A percentile compares a stretch with the other conserved stretches of the same genome.
Conservation (phyloP, 148 eudicot species). For the Chenopodium suecicum region DNA sequence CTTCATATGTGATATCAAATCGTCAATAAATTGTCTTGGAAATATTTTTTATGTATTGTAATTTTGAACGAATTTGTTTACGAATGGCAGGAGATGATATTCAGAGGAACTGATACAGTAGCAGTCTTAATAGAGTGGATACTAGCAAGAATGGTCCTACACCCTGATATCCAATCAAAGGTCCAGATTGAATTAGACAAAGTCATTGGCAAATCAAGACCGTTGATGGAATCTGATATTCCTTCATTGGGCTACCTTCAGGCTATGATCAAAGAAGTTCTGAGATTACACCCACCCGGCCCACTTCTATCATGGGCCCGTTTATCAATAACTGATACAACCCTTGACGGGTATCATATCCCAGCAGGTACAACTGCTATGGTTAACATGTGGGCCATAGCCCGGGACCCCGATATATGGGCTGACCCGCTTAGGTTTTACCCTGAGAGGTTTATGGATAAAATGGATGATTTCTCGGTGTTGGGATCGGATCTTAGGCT, state of each 20-base stretch:
- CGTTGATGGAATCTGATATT: constrained; percentile 44
- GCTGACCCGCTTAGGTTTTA: constrained; percentile 45
- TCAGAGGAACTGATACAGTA: constrained; percentile 77
- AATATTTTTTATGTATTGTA: too few species aligned
- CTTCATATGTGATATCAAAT: too few species aligned
- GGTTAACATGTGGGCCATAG: constrained; percentile 77
- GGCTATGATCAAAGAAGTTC: constrained; percentile 64
- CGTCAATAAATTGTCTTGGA: background rate
- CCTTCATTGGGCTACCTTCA: constrained; percentile 41
- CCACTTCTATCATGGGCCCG: constrained; percentile 80
- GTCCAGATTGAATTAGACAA: constrained; percentile 58
- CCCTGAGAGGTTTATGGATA: constrained; percentile 46
- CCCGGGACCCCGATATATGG: constrained; percentile 61
- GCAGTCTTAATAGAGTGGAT: constrained; percentile 76
- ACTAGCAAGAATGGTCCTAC: constrained; percentile 64
- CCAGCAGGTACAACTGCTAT: constrained; percentile 71
- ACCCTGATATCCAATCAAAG: constrained; percentile 55
- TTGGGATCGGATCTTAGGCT: constrained; percentile 71
- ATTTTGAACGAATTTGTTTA: background rate
- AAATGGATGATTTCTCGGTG: constrained; percentile 43
- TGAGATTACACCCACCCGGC: constrained; percentile 74
- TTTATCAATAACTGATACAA: constrained; percentile 43
- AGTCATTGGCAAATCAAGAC: constrained; percentile 49
- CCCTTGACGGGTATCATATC: constrained; percentile 52
- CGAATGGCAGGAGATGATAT: constrained; percentile 58